Evolutionary conservation across 805 yeast genomes (phyloP).

Genomic region (Ogataea nitratoaversa): DNA sequence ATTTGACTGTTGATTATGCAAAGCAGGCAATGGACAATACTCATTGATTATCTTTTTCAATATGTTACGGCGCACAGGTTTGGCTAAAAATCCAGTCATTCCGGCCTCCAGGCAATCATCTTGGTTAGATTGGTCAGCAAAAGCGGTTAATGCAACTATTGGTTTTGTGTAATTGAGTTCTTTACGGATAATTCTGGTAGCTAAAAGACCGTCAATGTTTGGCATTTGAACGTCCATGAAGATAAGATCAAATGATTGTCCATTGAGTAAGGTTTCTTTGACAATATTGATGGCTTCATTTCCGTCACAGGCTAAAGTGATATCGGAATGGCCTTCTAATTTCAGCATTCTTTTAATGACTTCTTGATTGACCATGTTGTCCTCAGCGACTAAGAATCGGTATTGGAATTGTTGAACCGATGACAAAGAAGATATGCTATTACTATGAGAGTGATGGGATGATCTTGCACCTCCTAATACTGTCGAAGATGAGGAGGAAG

Average conservation of each 20-base stretch:
- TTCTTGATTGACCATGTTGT: conserved; percentile 89
- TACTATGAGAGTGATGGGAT: no score
- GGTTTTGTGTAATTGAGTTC: conserved; percentile 63
- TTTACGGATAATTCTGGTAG: conserved; percentile 68
- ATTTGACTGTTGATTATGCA: no score
- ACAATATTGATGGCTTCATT: conserved; percentile 77
- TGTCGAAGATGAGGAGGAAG: no score
- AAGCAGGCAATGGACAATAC: conserved; percentile 37
- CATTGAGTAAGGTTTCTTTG: conserved; percentile 39
- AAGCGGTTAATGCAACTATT: conserved; percentile 92
- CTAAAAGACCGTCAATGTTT: conserved; percentile 79
- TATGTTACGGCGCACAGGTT: conserved; percentile 76
- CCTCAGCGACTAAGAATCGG: conserved; percentile 84
- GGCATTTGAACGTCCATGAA: conserved; percentile 99
- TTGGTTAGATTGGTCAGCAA: conserved; percentile 88
- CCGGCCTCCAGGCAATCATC: conserved; percentile 85
- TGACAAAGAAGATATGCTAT: background rate
- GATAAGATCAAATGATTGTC: conserved; percentile 58
- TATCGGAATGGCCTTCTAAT: conserved; percentile 70
- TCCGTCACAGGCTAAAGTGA: conserved; percentile 86
- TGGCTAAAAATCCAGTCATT: conserved; percentile 86
- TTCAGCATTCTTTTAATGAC: conserved; percentile 85
- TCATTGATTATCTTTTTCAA: conserved; percentile 53
- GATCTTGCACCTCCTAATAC: no score
- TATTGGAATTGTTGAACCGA: conserved; percentile 20